These are phyloP conservation scores for Echinosophora koreensis DNA, from an alignment of 306 rosid species.

Conservation along the genomic window DNA sequence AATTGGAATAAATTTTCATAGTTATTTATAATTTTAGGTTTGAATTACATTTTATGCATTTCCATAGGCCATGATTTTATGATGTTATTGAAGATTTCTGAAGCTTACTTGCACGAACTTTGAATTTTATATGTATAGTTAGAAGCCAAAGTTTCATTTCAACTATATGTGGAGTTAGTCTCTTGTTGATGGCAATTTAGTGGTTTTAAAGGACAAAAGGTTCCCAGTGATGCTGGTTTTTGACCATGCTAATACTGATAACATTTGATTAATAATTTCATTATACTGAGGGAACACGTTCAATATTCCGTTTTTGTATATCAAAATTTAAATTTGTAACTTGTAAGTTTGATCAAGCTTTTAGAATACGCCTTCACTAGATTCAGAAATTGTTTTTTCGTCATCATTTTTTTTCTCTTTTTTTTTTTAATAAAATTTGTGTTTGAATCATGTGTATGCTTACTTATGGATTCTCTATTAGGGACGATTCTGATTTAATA, in stretches of 20 bases:
- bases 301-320: neutral
- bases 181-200: neutral
- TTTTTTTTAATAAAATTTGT: neutral
- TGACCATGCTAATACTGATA: slow-evolving; percentile 88
- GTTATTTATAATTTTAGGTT: neutral
- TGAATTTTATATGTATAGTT: neutral
- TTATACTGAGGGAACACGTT: slow-evolving; percentile 68
- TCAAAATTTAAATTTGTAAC: neutral
- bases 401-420: neutral
- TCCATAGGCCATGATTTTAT: neutral
- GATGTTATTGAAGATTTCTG: neutral
- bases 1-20: neutral
- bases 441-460: neutral
- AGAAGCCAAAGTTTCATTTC: neutral
- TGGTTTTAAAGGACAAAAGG: neutral
- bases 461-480: neutral
- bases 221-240: slow-evolving; percentile 52
- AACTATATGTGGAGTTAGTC: neutral
- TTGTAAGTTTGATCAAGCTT: neutral
- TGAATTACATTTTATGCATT: neutral
- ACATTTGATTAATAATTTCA: slow-evolving; percentile 48
- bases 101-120: neutral
- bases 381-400: neutral
- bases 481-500: slow-evolving; percentile 35
- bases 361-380: neutral